These are phyloP conservation scores for Metschnikowia henanensis DNA, from an alignment of 805 yeast species.

Conservation along the genomic window DNA sequence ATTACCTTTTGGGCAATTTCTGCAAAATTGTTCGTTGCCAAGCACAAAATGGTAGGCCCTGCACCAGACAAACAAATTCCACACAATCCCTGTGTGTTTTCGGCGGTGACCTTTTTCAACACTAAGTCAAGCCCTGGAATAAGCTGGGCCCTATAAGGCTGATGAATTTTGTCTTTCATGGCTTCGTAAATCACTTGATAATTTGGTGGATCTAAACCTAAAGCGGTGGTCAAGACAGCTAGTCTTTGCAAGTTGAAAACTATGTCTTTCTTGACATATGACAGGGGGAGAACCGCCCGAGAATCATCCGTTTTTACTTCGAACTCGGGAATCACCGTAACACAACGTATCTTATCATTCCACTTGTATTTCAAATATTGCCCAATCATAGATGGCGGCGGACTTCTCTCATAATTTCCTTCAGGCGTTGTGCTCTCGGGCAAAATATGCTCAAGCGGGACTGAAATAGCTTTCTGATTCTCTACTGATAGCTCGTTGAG, in stretches of 20 bases:
- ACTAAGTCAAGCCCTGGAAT: conserved; percentile 91
- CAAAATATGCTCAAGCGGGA: conserved; percentile 81
- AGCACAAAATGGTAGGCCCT: conserved; percentile 93
- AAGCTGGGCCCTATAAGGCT: conserved; percentile 90
- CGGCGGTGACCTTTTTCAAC: conserved; percentile 76
- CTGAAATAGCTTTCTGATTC: conserved; percentile 73
- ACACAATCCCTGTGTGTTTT: conserved; percentile 76
- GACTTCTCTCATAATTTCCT: conserved; percentile 30
- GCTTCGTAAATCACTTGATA: conserved; percentile 85
- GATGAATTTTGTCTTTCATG: conserved; percentile 96
- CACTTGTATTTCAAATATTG: conserved; percentile 83
- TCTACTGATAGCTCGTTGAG: conserved; percentile 73
- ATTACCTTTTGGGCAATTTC: conserved; percentile 77
- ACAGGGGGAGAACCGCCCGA: conserved; percentile 83
- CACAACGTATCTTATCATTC: conserved; percentile 79
- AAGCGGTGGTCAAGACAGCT: conserved; percentile 89
- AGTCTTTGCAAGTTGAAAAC: conserved; percentile 92
- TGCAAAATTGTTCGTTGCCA: conserved; percentile 89
- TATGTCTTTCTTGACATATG: conserved; percentile 77
- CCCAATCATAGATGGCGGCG: conserved; percentile 86
- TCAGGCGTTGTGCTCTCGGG: conserved; percentile 73
- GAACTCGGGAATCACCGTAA: conserved; percentile 90
- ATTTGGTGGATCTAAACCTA: conserved; percentile 82
- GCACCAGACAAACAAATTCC: conserved; percentile 98
- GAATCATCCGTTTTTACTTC: conserved; percentile 93